Conservation (phyloP, 2,329 filamentous ascomycete species). For the Blastomyces silverae region DNA sequence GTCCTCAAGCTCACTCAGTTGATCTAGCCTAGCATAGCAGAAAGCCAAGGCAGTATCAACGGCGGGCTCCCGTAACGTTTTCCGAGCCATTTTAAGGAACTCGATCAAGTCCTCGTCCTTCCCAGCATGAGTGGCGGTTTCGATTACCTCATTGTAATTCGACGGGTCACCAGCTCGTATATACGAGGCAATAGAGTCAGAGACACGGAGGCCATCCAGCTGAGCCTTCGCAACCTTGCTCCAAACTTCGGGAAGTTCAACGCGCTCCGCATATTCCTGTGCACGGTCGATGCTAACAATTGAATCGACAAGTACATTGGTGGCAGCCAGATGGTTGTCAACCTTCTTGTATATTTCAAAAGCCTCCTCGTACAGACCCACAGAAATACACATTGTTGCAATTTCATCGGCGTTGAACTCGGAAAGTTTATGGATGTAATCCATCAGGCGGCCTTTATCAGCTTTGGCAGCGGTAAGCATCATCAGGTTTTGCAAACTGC, state of each 20-base stretch:
- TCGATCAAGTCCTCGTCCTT: slow-evolving; percentile 98
- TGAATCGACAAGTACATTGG: slow-evolving; percentile 88
- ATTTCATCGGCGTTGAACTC: slow-evolving; percentile 90
- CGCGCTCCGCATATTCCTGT: slow-evolving; percentile 88
- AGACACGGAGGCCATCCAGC: slow-evolving; percentile 86
- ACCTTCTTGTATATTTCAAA: slow-evolving; percentile 99
- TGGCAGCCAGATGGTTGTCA: slow-evolving; percentile 76
- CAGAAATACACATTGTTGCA: slow-evolving; percentile 83
- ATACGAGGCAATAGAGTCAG: slow-evolving; percentile 92
- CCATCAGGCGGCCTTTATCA: slow-evolving; percentile 89
- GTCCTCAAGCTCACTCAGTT: slow-evolving; percentile 89
- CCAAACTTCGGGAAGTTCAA: slow-evolving; percentile 93
- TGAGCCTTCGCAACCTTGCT: slow-evolving; percentile 98
- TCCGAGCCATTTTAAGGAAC: slow-evolving; percentile 92
- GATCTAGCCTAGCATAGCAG: slow-evolving; percentile 83
- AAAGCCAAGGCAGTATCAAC: slow-evolving; percentile 94
- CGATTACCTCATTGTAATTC: slow-evolving; percentile 94
- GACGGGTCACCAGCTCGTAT: slow-evolving; percentile 88
- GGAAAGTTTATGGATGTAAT: slow-evolving; percentile 88
- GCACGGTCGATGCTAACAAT: slow-evolving; percentile 97
- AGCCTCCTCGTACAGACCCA: slow-evolving; percentile 91
- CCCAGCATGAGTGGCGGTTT: slow-evolving; percentile 86
- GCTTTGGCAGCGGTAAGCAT: slow-evolving; percentile 96
- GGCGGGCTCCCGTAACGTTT: slow-evolving; percentile 86
- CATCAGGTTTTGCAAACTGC: slow-evolving; percentile 89